Base-by-base conservation (phyloP, 1,139 yeast genomes). In the Blastobotrys apis region DNA sequence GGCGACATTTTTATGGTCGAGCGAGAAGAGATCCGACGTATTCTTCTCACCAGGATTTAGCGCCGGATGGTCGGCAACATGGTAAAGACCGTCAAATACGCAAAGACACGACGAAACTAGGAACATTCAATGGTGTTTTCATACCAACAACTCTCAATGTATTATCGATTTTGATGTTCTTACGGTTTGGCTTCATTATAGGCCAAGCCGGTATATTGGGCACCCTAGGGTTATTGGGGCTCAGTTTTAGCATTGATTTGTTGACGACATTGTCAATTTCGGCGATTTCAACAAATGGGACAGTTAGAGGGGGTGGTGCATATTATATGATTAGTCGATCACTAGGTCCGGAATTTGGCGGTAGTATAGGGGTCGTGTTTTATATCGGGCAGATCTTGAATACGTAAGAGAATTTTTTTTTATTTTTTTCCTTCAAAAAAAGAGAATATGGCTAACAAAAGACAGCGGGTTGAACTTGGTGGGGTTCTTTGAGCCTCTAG, bases 241-340 rank as follows among this genome's bases (percentile, higher is more conserved):
- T 82, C 15, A 78, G 86, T 33, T 84, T 82, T 59, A 62, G 76
- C 31, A 80, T 84, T 49, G 77, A 83, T 55, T 67, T 81, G 13
- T 69, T 84, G 42, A 84, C 94, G 0, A 81, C 85, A 1, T 64
- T 84, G 58, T 80, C 87, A 6, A 74, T 84, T 52, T 80, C 87
- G 49, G 94, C 94, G 26, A 84, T 84, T 52, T 81, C 90, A 6
- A 84, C 94, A 1, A 84, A 84, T 59, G 94, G 94, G 5, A 82
- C 86, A 0, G 94, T 84, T 9, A 77, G 80, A 54, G 92, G 94
- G 16, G 94, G 94, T 3, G 94, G 94, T 16, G 88, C 92, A 1
- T 84, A 84, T 61, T 84, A 81, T 58, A 84, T 84, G 92, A 81
- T 84, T 47, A 78, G 85, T 25, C 67, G 94, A 48, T 78, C 85